Base-by-base conservation (phyloP, 768 basidiomycete species). In the Asterophora lycoperdoides region DNA sequence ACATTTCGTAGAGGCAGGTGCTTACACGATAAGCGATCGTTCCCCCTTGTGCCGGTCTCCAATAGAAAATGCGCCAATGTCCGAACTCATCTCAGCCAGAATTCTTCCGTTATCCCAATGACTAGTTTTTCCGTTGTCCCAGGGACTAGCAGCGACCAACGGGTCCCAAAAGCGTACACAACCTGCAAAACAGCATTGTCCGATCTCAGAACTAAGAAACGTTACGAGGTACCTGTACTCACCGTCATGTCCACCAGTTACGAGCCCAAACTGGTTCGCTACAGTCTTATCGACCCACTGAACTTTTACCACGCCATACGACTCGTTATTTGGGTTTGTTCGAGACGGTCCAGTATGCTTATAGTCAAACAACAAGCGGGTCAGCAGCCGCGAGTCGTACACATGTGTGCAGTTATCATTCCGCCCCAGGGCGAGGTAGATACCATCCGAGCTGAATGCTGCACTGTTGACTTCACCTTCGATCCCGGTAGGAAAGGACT, bases 101-200 rank as follows among this genome's bases (percentile, higher is more conserved):
- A 78, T 60, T 2, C 40, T 62, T 13, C 79, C 82, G 60, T 82
- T 79, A 3, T 54, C 48, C 2, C 63, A 57, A 42, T 71, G 64
- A 6, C 63, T 58, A 1, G 54, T 60, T 2, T 40, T 62, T 14
- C 79, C 82, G 60, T 82, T 79, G 3, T 55, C 48, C 2, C 63
- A 57, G 43, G 71, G 64, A 6, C 63, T 58, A 1, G 54, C 55
- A 1, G 78, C 69, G n/a, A 65, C 59, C 19, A 68, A 63, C 5
- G 81, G 75, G 57, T 86, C 76, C 85, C 85, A 89, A 30, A 85
- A 55, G 20, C 84, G 73, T 8, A 89, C 75, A 57, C 83, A 84
- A n/a, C 85, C 85, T 86, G 57, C 35, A 37, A 36, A 51, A 29
- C 37, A 35, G 23, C 38, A 40, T 14, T n/a, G 10, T 30, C 38